phyloP scores from a whole-genome alignment of 257 asterid genomes.

The Euphrasia confusa region DNA sequence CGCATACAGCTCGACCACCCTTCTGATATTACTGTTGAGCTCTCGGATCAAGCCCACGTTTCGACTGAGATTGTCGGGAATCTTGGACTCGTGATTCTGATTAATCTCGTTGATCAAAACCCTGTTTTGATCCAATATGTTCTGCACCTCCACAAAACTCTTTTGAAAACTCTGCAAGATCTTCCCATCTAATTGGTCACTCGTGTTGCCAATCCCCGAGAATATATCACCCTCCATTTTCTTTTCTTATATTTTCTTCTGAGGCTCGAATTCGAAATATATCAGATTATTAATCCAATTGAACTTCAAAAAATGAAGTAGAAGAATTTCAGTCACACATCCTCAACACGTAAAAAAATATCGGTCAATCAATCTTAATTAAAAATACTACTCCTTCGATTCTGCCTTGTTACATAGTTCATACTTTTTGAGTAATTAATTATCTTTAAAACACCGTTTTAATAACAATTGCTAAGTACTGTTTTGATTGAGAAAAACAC shows the following conservation, averaged over 20 bases:
- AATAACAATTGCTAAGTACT: no score
- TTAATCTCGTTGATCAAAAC: slow-evolving; percentile 62
- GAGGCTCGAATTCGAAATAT: background rate
- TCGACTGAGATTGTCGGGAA: slow-evolving; percentile 61
- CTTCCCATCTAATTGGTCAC: slow-evolving; percentile 47
- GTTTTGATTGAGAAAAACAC: background rate
- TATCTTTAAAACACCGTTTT: no score
- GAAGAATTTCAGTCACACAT: background rate
- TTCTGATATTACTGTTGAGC: slow-evolving; percentile 65
- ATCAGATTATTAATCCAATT: slow-evolving; percentile 16
- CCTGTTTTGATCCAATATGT: slow-evolving; percentile 65
- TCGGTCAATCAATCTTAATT: no score
- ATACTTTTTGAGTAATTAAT: no score
- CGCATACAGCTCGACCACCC: slow-evolving; percentile 62
- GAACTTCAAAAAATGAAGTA: slow-evolving; percentile 19
- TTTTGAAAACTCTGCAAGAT: slow-evolving; percentile 60
- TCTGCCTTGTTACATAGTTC: no score
- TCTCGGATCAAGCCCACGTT: slow-evolving; percentile 73
- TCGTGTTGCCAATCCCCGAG: slow-evolving; percentile 21
- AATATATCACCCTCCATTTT: slow-evolving; percentile 71
- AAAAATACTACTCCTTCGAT: background rate
- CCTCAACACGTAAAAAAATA: slow-evolving; percentile 21
- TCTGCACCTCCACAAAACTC: slow-evolving; percentile 70
- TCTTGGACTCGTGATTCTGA: slow-evolving; percentile 71
- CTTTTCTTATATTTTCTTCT: background rate